Evolutionary conservation across 78 protist species (phyloP).

Genomic region (Polysphondylium violaceum): DNA sequence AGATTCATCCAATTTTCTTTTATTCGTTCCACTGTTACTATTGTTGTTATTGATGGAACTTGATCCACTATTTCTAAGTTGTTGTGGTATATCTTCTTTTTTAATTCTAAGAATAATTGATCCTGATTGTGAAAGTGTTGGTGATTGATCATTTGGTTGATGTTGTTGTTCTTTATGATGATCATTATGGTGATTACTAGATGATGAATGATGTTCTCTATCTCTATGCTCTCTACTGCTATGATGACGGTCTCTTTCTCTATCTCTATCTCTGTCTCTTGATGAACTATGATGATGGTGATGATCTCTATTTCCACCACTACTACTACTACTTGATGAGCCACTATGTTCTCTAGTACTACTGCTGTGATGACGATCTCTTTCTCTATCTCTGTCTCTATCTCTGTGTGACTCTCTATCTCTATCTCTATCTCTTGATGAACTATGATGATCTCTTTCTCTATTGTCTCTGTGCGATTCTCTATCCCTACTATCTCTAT

Average conservation of each 20-base stretch:
- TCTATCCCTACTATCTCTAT: background rate
- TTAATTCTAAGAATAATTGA: slow-evolving; percentile 38
- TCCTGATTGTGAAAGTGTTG: slow-evolving; percentile 20
- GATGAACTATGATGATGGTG: background rate
- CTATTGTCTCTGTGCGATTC: background rate
- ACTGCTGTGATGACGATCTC: background rate
- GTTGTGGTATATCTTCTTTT: slow-evolving; percentile 11
- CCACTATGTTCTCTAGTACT: background rate
- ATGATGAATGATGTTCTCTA: slow-evolving; percentile 14
- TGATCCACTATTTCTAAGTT: background rate
- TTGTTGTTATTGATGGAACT: background rate
- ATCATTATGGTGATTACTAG: background rate
- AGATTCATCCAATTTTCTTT: background rate
- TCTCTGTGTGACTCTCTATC: background rate
- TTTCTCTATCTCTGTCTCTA: background rate
- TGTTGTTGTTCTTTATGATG: background rate
- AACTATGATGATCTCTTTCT: background rate
- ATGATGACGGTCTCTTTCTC: slow-evolving; percentile 1
- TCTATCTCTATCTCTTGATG: background rate
- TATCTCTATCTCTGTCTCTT: background rate
- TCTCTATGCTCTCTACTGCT: slow-evolving; percentile 21
- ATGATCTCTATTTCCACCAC: background rate
- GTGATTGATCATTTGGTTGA: slow-evolving; percentile 7
- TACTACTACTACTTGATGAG: background rate
- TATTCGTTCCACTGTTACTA: no score